These are phyloP conservation scores for Pyricularia sp. DNA, from an alignment of 2,329 filamentous ascomycete genomes.

Conservation along the genomic window DNA sequence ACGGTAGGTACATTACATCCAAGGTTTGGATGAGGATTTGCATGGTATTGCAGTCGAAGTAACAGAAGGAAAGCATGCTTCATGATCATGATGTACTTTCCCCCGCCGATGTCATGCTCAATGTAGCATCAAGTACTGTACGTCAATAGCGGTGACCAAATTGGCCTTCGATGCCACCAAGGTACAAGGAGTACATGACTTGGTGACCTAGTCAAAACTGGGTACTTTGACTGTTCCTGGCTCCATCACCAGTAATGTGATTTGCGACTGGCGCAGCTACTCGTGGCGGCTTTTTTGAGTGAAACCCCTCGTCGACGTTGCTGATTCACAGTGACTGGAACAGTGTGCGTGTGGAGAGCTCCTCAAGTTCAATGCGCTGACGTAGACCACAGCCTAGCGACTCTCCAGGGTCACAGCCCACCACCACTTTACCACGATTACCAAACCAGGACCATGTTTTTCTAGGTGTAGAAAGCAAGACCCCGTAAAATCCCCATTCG, in stretches of 20 bases:
- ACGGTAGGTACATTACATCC: no score
- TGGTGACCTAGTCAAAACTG: neutral
- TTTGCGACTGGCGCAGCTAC: neutral
- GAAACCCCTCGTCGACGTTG: neutral
- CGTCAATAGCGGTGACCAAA: neutral
- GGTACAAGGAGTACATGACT: neutral
- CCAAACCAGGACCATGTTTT: neutral
- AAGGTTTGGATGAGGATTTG: neutral
- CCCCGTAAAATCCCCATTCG: neutral
- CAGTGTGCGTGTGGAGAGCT: constrained; percentile 3
- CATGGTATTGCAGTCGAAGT: neutral
- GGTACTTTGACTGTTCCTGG: neutral
- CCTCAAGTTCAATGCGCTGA: constrained; percentile 6
- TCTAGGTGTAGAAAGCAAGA: neutral
- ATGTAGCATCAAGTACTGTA: neutral
- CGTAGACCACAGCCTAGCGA: constrained; percentile 5
- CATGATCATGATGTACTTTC: neutral
- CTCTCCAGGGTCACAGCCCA: neutral
- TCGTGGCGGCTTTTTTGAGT: neutral
- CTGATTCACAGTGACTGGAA: constrained; percentile 1
- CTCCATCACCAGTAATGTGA: neutral
- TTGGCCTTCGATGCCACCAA: neutral
- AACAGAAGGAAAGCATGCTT: neutral
- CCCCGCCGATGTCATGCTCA: neutral
- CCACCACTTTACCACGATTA: neutral